Conservation (phyloP, 2,329 filamentous ascomycete species). For the Exophiala sp. region DNA sequence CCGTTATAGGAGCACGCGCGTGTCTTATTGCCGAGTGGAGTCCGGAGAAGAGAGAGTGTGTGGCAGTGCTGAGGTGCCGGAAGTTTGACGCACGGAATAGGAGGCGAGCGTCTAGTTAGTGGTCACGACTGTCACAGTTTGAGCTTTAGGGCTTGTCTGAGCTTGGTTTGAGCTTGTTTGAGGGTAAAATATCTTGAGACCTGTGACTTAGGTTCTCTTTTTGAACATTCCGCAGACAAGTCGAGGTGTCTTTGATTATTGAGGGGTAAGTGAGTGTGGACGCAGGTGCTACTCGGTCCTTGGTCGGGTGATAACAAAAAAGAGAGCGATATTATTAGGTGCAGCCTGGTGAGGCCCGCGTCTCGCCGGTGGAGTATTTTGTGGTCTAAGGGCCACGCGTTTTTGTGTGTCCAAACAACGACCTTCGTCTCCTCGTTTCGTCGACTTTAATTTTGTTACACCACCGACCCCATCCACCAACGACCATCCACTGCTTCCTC, state of each 20-base stretch:
- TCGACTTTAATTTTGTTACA: not conserved
- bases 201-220: too few relatives aligned
- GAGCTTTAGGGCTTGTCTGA: not conserved
- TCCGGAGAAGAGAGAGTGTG: not conserved
- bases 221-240: too few relatives aligned
- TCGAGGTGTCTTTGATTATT: too few relatives aligned
- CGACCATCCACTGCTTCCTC: not conserved
- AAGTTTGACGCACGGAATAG: not conserved
- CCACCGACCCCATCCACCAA: not conserved
- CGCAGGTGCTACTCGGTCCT: too few relatives aligned
- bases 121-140: not conserved
- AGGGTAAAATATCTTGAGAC: not conserved
- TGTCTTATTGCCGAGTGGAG: too few relatives aligned
- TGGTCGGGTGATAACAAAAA: too few relatives aligned
- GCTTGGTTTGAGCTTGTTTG: slow-evolving; percentile 1
- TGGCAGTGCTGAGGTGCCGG: not conserved
- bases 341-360: too few relatives aligned
- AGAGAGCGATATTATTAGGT: too few relatives aligned
- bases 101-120: not conserved
- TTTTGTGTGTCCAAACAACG: not conserved
- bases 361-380: too few relatives aligned
- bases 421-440: not conserved
- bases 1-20: too few relatives aligned
- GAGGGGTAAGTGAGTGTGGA: too few relatives aligned
- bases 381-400: too few relatives aligned